Evolutionary conservation across 306 rosid species (phyloP).

Genomic region (Cucumis hystrix): DNA sequence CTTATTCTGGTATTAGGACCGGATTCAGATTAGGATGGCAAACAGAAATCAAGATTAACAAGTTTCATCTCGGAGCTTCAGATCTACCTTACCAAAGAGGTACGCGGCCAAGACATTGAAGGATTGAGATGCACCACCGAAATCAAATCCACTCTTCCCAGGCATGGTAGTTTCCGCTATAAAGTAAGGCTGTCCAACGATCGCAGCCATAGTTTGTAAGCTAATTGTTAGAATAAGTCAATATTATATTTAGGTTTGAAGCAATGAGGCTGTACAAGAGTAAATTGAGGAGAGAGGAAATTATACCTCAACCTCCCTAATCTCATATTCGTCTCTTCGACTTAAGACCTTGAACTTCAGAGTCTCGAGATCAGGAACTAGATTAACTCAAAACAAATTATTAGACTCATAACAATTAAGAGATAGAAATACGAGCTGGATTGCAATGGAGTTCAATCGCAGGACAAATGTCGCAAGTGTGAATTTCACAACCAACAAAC

Average conservation of each 20-base stretch:
- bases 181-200: slow-evolving; percentile 58
- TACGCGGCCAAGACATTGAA: slow-evolving; percentile 80
- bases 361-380: slow-evolving; percentile 88
- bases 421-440: not conserved
- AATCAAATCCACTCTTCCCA: slow-evolving; percentile 76
- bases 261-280: not conserved
- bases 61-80: not conserved
- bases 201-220: slow-evolving; percentile 1
- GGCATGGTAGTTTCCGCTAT: slow-evolving; percentile 87
- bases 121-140: slow-evolving; percentile 60
- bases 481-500: slow-evolving; percentile 1
- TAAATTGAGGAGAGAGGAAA: not conserved
- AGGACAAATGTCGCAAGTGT: not conserved
- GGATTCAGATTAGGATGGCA: not conserved
- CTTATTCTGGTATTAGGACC: slow-evolving; percentile 45
- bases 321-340: slow-evolving; percentile 54
- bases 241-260: not conserved
- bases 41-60: slow-evolving; percentile 8
- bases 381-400: slow-evolving; percentile 9
- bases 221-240: not conserved
- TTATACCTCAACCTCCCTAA: slow-evolving; percentile 73
- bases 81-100: slow-evolving; percentile 90
- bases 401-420: not conserved
- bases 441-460: not conserved
- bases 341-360: slow-evolving; percentile 57